Evolutionary conservation across 2,329 filamentous ascomycete genomes (phyloP).

Genomic region (Ophiostoma sp.): DNA sequence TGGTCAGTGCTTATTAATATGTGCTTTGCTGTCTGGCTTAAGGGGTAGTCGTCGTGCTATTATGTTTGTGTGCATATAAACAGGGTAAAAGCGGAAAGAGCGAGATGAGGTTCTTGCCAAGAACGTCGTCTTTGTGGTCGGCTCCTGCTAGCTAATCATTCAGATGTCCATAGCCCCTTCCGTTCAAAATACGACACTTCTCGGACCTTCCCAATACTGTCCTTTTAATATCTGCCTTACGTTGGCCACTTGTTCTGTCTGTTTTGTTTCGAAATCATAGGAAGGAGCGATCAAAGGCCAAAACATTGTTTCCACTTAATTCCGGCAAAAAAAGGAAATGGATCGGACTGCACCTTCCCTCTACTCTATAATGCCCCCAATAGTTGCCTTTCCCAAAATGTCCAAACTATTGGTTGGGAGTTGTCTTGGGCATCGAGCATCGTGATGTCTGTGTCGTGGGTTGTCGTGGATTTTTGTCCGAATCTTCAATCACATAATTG

Average conservation of each 20-base stretch:
- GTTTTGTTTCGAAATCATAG: not conserved
- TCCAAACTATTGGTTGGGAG: not conserved
- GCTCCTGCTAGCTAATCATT: conserved; percentile 19
- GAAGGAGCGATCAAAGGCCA: not conserved
- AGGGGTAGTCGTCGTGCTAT: not conserved
- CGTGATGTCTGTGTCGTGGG: not conserved
- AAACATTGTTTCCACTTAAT: not conserved
- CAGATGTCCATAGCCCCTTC: not conserved
- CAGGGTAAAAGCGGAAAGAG: not conserved
- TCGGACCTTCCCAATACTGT: not conserved
- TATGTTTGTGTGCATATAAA: not conserved
- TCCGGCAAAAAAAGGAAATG: not conserved
- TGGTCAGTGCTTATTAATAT: not conserved
- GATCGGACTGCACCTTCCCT: not conserved
- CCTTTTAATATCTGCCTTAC: not conserved
- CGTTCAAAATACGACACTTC: not conserved
- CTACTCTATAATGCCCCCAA: not conserved
- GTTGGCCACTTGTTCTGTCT: not conserved
- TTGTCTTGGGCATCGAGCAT: not conserved
- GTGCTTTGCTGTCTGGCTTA: not conserved
- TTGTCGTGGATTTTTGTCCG: not conserved
- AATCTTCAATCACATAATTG: not conserved
- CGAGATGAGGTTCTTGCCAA: not conserved
- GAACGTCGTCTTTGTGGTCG: not conserved
- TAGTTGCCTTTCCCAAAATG: not conserved